Percentiles rank a stretch among this genome's conserved stretches.
Conservation (phyloP, 1,139 yeast species). For the Kodamaea suecica region DNA sequence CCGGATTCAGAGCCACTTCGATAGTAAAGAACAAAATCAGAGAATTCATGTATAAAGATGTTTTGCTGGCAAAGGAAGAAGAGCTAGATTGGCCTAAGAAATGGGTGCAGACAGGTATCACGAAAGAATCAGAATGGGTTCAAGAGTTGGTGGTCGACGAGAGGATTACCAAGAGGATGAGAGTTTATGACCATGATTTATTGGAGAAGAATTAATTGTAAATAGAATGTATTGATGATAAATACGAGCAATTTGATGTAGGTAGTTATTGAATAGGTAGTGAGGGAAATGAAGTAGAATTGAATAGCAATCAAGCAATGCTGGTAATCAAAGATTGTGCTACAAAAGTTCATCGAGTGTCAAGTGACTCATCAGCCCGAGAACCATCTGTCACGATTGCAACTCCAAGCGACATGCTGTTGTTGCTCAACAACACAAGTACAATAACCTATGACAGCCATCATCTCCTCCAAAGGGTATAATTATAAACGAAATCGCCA, state of each 20-base stretch:
- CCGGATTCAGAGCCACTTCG: constrained; percentile 59
- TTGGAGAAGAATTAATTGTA: constrained; percentile 3
- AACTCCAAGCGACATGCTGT: too few species aligned
- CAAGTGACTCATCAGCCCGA: too few species aligned
- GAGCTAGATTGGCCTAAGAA: constrained; percentile 87
- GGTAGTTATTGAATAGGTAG: constrained; percentile 1
- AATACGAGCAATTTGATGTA: too few species aligned
- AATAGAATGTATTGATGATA: too few species aligned
- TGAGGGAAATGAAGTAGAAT: not conserved
- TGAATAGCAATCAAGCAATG: too few species aligned
- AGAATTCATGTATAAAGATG: constrained; percentile 55
- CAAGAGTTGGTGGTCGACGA: constrained; percentile 70
- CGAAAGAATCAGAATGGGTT: constrained; percentile 83
- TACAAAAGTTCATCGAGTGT: too few species aligned
- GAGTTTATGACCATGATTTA: constrained; percentile 43
- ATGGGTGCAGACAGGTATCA: constrained; percentile 75
- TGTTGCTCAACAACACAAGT: too few species aligned
- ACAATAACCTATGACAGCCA: not conserved
- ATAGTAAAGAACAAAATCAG: constrained; percentile 57
- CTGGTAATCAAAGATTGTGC: too few species aligned
- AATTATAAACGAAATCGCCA: constrained; percentile 47
- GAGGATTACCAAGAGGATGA: constrained; percentile 55
- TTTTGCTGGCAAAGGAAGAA: constrained; percentile 58
- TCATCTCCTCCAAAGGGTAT: constrained; percentile 46
- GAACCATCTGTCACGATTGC: too few species aligned